Evolutionary conservation across 805 yeast species (phyloP).

Genomic region (Candida boleticola): DNA sequence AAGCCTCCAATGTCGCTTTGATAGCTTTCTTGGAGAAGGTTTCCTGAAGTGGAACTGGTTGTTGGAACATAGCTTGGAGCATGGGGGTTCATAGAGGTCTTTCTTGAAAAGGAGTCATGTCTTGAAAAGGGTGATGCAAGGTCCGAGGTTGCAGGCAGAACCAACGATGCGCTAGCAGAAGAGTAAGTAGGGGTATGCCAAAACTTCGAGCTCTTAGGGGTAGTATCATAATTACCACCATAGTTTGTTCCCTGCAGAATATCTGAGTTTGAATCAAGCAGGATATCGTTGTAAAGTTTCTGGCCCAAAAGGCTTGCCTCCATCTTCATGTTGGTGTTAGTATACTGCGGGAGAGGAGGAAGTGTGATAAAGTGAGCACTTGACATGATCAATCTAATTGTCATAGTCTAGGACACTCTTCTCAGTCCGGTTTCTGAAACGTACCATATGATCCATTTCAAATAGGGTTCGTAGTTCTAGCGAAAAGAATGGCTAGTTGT

Average conservation of each 20-base stretch:
- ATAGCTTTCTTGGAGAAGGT: too few relatives aligned
- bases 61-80: conserved; percentile 33
- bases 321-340: background rate
- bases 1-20: too few relatives aligned
- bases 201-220: background rate
- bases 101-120: background rate
- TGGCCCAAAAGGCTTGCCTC: conserved; percentile 2
- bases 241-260: background rate
- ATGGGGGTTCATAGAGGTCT: conserved; percentile 21
- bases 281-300: conserved; percentile 1
- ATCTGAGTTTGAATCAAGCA: background rate
- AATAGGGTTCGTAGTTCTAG: too few relatives aligned
- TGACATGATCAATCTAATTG: too few relatives aligned
- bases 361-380: too few relatives aligned
- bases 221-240: conserved; percentile 1
- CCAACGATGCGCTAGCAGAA: background rate
- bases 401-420: too few relatives aligned
- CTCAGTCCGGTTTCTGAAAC: too few relatives aligned
- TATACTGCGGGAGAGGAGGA: too few relatives aligned
- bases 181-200: background rate
- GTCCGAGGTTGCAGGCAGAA: background rate
- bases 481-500: too few relatives aligned
- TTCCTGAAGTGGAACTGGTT: too few relatives aligned
- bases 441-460: too few relatives aligned
- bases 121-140: background rate